Conservation (phyloP, 352 stramenopile species). For the Albugo candida region DNA sequence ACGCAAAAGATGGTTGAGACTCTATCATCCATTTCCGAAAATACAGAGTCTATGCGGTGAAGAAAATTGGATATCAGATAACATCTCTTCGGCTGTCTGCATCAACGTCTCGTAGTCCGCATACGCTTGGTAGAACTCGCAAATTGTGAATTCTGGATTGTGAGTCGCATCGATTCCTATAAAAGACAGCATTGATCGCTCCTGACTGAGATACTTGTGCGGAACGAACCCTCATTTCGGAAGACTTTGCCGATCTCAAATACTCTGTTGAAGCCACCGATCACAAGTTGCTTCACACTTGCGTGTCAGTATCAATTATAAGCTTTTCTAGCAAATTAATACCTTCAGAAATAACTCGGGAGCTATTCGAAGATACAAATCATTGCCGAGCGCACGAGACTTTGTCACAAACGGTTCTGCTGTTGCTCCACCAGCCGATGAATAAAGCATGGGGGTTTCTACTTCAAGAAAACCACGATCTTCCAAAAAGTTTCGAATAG, state of each 20-base stretch:
- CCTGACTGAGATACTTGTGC: constrained; percentile 6
- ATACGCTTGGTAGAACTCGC: constrained; percentile 98
- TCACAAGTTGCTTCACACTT: constrained; percentile 34
- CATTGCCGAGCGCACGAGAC: constrained; percentile 92
- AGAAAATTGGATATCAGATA: constrained; percentile 48
- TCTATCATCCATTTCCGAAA: not conserved
- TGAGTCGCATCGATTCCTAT: constrained; percentile 89
- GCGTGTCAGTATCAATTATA: not conserved
- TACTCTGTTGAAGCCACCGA: constrained; percentile 93
- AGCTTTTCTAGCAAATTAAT: not conserved
- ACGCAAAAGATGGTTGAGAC: constrained; percentile 1
- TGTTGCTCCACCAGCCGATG: constrained; percentile 91
- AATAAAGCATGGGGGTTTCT: constrained; percentile 98
- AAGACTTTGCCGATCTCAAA: constrained; percentile 98
- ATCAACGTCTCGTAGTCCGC: constrained; percentile 98
- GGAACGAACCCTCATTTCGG: constrained; percentile 82
- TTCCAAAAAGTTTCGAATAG: constrained; percentile 48
- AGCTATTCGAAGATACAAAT: constrained; percentile 91
- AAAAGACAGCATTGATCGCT: not conserved
- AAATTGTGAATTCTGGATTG: constrained; percentile 99
- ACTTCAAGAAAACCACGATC: constrained; percentile 64
- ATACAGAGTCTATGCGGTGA: not conserved
- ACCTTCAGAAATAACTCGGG: constrained; percentile 97
- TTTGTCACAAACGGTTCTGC: constrained; percentile 96
- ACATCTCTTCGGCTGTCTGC: constrained; percentile 94